A percentile compares a stretch with the other conserved stretches of the same genome.
Evolutionary conservation across 352 stramenopile genomes (phyloP).

Genomic region (Globisporangium cederbergense): DNA sequence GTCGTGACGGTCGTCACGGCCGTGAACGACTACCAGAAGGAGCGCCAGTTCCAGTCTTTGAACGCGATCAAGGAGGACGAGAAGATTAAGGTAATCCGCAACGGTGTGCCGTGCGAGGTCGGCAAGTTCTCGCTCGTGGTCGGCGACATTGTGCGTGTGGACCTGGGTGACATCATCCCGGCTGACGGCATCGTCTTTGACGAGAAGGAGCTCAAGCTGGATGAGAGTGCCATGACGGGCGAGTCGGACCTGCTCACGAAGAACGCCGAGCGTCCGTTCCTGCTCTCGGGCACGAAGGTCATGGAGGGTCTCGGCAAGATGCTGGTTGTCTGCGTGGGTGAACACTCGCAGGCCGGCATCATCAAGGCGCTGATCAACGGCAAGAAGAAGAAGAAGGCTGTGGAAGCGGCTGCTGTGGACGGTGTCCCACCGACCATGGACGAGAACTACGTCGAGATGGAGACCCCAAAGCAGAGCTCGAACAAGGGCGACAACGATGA

Average conservation of each 20-base stretch:
- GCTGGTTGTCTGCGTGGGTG: constrained; percentile 90
- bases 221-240: constrained; percentile 89
- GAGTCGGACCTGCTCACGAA: constrained; percentile 88
- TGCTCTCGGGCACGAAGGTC: constrained; percentile 91
- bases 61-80: constrained; percentile 78
- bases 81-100: constrained; percentile 75
- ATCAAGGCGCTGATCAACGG: constrained; percentile 82
- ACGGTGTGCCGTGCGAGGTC: constrained; percentile 51
- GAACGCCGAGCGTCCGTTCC: constrained; percentile 70
- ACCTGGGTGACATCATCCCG: constrained; percentile 88
- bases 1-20: constrained; percentile 87
- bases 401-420: constrained; percentile 14
- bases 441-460: constrained; percentile 47
- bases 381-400: constrained; percentile 69
- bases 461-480: constrained; percentile 37
- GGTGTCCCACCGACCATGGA: constrained; percentile 16
- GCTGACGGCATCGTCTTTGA: constrained; percentile 87
- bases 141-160: constrained; percentile 84
- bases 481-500: constrained; percentile 15
- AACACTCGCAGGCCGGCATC: constrained; percentile 88
- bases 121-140: constrained; percentile 83
- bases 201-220: constrained; percentile 82
- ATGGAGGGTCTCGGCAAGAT: constrained; percentile 90
- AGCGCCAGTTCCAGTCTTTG: constrained; percentile 84
- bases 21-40: constrained; percentile 90